These are phyloP conservation scores for Calonectria pteridis DNA, from an alignment of 2,329 filamentous ascomycete genomes.

Conservation along the genomic window DNA sequence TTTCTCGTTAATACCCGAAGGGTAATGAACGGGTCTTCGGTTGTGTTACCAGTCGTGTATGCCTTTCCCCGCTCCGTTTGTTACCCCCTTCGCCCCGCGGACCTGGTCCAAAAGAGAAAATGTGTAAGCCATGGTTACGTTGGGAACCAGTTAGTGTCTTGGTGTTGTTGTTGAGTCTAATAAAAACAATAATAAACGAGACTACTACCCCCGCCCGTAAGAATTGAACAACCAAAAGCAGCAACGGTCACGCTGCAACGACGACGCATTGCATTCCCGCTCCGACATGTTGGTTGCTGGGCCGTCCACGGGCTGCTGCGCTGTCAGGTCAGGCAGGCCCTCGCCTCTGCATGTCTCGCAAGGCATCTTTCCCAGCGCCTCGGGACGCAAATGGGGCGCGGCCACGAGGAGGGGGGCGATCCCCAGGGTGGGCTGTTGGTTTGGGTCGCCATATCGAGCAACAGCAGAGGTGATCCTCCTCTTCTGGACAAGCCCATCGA, in stretches of 20 bases:
- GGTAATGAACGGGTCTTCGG: not conserved
- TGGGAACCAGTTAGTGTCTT: not conserved
- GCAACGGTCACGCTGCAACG: not conserved
- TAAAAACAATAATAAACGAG: not conserved
- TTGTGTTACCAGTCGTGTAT: not conserved
- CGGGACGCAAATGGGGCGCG: conserved; percentile 5
- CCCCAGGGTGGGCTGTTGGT: not conserved
- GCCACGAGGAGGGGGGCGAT: conserved; percentile 5
- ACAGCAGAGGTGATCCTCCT: not conserved
- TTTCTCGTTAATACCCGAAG: not conserved
- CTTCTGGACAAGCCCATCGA: not conserved
- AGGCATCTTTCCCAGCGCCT: not conserved
- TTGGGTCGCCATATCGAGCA: not conserved
- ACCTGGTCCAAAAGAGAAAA: not conserved
- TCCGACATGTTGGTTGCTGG: conserved; percentile 6
- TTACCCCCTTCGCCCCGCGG: not conserved
- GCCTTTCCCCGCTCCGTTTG: not conserved
- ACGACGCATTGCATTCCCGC: not conserved
- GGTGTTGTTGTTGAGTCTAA: not conserved
- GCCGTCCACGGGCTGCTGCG: conserved; percentile 1
- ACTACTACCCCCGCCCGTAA: not conserved
- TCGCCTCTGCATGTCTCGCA: conserved; percentile 4
- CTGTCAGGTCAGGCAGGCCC: no score
- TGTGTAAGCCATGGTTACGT: not conserved
- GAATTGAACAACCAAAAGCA: not conserved